Conservation (phyloP, 208 protist genomes). For the Trypanosoma caninum region DNA sequence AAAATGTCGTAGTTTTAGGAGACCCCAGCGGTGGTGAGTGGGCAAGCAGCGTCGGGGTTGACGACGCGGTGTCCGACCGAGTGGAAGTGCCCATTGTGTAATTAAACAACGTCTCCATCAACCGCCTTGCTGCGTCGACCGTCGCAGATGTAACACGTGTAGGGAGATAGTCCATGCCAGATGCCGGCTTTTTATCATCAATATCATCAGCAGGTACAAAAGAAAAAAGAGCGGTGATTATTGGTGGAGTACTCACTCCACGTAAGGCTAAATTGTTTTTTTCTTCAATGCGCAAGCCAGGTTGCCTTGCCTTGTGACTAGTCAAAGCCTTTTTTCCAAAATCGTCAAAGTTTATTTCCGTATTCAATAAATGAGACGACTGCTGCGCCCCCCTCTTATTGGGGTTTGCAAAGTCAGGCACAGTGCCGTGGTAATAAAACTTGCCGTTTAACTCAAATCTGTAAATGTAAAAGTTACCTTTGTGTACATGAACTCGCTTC, state of each 20-base stretch:
- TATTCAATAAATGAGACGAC: background rate
- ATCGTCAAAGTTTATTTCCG: too few species aligned
- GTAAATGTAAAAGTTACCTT: constrained; percentile 79
- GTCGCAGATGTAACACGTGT: constrained; percentile 45
- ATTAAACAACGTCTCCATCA: constrained; percentile 48
- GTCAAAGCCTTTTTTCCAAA: background rate
- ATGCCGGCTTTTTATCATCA: background rate
- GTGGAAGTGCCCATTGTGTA: constrained; percentile 28
- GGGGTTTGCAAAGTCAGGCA: constrained; percentile 84
- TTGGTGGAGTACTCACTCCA: constrained; percentile 16
- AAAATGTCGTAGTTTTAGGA: background rate
- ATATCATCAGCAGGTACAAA: constrained; percentile 3
- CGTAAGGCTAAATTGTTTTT: background rate
- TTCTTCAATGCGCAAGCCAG: too few species aligned
- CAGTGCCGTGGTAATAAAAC: constrained; percentile 74
- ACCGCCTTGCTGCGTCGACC: constrained; percentile 35
- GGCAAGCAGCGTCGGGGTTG: background rate
- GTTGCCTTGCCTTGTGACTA: background rate
- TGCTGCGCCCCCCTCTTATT: constrained; percentile 52
- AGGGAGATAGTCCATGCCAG: constrained; percentile 32
- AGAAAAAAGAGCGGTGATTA: constrained; percentile 40
- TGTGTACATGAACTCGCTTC: constrained; percentile 51
- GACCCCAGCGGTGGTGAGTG: background rate
- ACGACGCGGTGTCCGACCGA: background rate
- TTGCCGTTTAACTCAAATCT: constrained; percentile 66